Base-by-base conservation (phyloP, 2,329 filamentous ascomycete species). In the Penicillium sclerotigenum region DNA sequence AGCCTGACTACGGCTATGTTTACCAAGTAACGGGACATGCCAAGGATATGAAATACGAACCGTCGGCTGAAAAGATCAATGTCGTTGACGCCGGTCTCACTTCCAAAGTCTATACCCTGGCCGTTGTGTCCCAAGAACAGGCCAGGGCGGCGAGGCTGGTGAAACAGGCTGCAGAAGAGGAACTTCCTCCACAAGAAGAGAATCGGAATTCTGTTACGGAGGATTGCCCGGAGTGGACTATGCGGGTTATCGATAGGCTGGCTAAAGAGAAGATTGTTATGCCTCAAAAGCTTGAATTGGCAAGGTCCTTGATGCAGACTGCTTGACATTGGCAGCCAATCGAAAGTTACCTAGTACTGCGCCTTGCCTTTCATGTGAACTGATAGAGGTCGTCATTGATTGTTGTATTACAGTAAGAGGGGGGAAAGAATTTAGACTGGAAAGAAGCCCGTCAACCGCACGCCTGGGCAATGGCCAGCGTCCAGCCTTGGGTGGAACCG, bases 1-100 rank as follows among this genome's bases (percentile, higher is more conserved):
- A 66, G 16, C 58, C 59, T 0, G 53, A 46, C 4, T 54, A 49
- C 6, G 66, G 63, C 7, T 48, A 50, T 47, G 50, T 65, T 13
- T 68, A 67, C 31, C 64, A 69, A 42, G 66, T 68, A n/a, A 67
- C 31, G 1, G 65, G 65, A 4, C 65, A 68, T 48, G 65, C 64
- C 28, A 53, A 65, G 54, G 46, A 53, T n/a, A 69, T 69, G 61
- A 55, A 11, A 6, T 70, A 67, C 34, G 28, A 59, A 38, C 63
- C 62, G 9, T 60, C 61, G 14, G 28, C 31, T 33, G 34, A 41
- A 1, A 41, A 20, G n/a, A 42, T 63, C 6, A 53, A 63, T 47
- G 37, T 65, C 3, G 37, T 49, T 5, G 47, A 47, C 5, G 56
- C 54, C 1, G 60, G 49, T 1, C 28, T 48, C 6, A 58, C 59